Evolutionary conservation across 768 basidiomycete genomes (phyloP).

Genomic region (Rhizopogon rudus): DNA sequence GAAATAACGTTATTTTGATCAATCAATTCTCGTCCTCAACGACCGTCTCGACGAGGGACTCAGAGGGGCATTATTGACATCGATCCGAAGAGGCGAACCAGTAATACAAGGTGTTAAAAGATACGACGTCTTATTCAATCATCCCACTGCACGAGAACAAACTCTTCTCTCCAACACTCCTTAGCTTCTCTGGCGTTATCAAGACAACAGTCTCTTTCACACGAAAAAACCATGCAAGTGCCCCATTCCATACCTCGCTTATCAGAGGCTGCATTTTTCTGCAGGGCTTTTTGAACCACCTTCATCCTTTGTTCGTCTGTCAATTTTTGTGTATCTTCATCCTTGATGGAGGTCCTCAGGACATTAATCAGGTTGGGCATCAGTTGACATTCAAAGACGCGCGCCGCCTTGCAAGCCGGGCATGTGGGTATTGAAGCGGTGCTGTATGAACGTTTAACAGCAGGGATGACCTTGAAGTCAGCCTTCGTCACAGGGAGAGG

Average conservation of each 20-base stretch:
- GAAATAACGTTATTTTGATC: constrained; percentile 20
- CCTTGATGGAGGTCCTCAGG: constrained; percentile 34
- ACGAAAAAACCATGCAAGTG: constrained; percentile 85
- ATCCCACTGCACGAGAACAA: constrained; percentile 75
- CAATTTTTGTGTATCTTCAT: constrained; percentile 27
- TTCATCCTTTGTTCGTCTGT: constrained; percentile 69
- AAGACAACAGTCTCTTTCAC: constrained; percentile 71
- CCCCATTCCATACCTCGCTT: constrained; percentile 91
- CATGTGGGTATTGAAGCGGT: constrained; percentile 57
- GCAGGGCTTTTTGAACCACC: constrained; percentile 52
- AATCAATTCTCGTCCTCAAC: not conserved
- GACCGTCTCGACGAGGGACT: not conserved
- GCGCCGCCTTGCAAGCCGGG: constrained; percentile 54
- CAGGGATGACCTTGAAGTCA: constrained; percentile 47
- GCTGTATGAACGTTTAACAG: constrained; percentile 48
- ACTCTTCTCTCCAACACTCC: constrained; percentile 67
- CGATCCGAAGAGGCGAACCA: not conserved
- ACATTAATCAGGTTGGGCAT: constrained; percentile 92
- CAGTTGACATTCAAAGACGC: constrained; percentile 90
- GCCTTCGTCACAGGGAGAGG: constrained; percentile 55
- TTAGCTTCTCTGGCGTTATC: constrained; percentile 28
- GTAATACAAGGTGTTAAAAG: not conserved
- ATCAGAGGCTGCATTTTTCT: constrained; percentile 37
- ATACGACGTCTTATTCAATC: constrained; percentile 28
- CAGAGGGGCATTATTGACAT: not conserved